These are phyloP conservation scores for Mucor velutinosus DNA, from an alignment of 371 early-diverging fungal genomes.

Conservation along the genomic window DNA sequence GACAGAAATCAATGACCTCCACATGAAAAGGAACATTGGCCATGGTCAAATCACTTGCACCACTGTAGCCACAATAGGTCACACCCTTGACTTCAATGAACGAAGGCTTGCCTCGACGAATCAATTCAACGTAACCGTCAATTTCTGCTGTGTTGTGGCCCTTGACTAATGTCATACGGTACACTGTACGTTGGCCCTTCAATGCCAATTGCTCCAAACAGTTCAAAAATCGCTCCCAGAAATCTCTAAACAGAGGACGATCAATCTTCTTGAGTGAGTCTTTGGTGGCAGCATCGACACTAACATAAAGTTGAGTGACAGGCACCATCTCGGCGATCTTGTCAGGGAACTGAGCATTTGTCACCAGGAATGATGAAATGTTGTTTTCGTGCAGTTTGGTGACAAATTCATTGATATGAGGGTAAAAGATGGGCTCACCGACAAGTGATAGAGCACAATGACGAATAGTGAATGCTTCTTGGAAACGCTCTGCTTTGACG, in stretches of 20 bases:
- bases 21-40: constrained; percentile 76
- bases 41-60: constrained; percentile 73
- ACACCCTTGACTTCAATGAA: constrained; percentile 83
- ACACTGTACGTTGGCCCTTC: constrained; percentile 78
- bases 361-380: constrained; percentile 81
- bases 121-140: constrained; percentile 72
- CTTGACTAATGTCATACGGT: constrained; percentile 80
- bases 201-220: constrained; percentile 68
- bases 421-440: constrained; percentile 86
- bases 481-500: constrained; percentile 73
- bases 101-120: constrained; percentile 74
- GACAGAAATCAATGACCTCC: constrained; percentile 76
- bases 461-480: constrained; percentile 70
- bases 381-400: constrained; percentile 66
- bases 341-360: constrained; percentile 85
- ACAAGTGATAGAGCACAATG: constrained; percentile 78
- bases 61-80: constrained; percentile 73
- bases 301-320: constrained; percentile 81
- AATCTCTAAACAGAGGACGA: constrained; percentile 80
- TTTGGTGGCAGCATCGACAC: constrained; percentile 80
- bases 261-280: constrained; percentile 80
- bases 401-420: constrained; percentile 82
- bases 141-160: constrained; percentile 77
- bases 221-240: constrained; percentile 80
- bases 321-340: constrained; percentile 68